Percentiles rank a stretch among this genome's conserved stretches.
phyloP scores from a whole-genome alignment of 2,329 filamentous ascomycete genomes.

The Emmonsia crescens region DNA sequence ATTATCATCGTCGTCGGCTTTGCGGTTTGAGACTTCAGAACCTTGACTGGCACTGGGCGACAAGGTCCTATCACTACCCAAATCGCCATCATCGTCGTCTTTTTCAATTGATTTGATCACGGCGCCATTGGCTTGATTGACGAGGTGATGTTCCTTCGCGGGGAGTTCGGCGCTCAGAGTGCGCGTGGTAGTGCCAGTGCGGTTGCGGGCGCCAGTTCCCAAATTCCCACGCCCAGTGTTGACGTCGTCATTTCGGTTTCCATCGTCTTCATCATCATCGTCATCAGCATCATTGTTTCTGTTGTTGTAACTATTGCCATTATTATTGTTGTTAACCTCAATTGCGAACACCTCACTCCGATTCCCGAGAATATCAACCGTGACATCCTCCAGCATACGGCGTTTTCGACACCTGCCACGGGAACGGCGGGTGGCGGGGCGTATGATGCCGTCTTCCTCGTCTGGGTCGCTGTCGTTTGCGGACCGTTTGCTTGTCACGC shows the following conservation, averaged over 20 bases:
- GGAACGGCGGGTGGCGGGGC: conserved; percentile 5
- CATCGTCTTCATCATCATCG: neutral
- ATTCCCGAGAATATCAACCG: conserved; percentile 10
- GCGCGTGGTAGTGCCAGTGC: neutral
- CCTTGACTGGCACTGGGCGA: neutral
- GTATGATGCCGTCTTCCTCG: conserved; percentile 9
- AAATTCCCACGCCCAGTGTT: neutral
- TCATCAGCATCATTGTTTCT: neutral
- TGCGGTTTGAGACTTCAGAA: neutral
- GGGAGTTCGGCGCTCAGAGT: neutral
- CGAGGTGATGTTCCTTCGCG: neutral
- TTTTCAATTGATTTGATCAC: neutral
- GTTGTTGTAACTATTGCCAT: neutral
- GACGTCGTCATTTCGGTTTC: neutral
- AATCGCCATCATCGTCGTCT: neutral
- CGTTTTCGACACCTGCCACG: conserved; percentile 11
- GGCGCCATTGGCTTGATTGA: neutral
- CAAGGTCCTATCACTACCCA: neutral
- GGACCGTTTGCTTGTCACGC: conserved; percentile 30
- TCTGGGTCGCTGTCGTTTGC: conserved; percentile 31
- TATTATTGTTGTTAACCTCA: conserved; percentile 6
- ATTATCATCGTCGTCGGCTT: neutral
- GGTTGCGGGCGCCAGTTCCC: neutral
- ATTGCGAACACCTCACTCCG: conserved; percentile 7
- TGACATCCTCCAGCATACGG: conserved; percentile 12